phyloP scores from a whole-genome alignment of 768 basidiomycete species.

The Pleurotus ostreatus region DNA sequence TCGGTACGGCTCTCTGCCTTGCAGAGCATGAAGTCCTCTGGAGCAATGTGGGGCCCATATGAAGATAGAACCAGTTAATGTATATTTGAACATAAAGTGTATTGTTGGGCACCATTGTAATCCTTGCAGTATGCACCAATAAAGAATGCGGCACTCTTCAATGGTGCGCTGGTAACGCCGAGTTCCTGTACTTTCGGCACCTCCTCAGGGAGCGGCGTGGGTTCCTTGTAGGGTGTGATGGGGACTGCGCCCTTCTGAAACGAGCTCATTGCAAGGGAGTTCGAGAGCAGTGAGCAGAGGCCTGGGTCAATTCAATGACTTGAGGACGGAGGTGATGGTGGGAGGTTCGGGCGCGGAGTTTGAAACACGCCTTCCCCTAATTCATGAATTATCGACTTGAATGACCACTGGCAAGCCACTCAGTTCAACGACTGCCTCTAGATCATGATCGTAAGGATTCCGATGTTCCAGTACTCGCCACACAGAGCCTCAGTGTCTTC shows the following conservation, averaged over 20 bases:
- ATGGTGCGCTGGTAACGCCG: slow-evolving; percentile 84
- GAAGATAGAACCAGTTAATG: background rate
- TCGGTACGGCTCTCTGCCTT: slow-evolving; percentile 81
- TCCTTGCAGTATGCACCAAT: slow-evolving; percentile 94
- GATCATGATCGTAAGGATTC: slow-evolving; percentile 18
- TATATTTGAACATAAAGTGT: background rate
- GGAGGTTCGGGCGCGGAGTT: slow-evolving; percentile 8
- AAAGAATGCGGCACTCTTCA: slow-evolving; percentile 97
- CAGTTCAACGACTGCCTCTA: too few species aligned
- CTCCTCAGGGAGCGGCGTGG: slow-evolving; percentile 59
- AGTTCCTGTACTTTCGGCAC: slow-evolving; percentile 82
- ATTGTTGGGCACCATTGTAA: slow-evolving; percentile 74
- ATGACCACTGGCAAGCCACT: background rate
- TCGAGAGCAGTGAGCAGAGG: background rate
- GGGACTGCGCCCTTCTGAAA: slow-evolving; percentile 46
- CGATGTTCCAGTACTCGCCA: background rate
- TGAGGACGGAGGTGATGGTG: slow-evolving; percentile 1
- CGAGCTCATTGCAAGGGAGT: slow-evolving; percentile 43
- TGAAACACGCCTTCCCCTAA: background rate
- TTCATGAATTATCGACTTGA: too few species aligned
- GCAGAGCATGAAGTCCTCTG: slow-evolving; percentile 97
- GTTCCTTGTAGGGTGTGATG: slow-evolving; percentile 53
- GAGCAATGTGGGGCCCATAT: slow-evolving; percentile 4
- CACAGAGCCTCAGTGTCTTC: too few species aligned
- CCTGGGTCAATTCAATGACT: slow-evolving; percentile 18